Conservation (phyloP, 1,139 yeast species). For the Candida tetrigidarum region DNA sequence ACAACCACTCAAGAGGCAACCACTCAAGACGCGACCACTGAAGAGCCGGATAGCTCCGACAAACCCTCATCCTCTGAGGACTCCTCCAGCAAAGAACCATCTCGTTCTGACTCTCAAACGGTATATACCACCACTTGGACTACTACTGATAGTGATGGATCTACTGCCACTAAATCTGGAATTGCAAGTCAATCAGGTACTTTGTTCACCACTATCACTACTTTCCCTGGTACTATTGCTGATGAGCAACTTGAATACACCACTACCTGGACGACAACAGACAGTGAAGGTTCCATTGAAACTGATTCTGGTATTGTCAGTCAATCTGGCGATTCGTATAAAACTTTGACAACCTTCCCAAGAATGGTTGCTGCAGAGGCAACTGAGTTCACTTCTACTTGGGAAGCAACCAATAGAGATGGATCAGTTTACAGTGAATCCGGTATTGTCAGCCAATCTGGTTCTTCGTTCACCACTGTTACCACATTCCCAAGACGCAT, state of each 20-base stretch:
- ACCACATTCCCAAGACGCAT: too few species aligned
- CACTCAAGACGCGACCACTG: too few species aligned
- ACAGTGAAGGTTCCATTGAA: conserved; percentile 19
- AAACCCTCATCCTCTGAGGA: neutral
- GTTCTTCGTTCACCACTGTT: too few species aligned
- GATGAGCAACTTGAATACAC: conserved; percentile 12
- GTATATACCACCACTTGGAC: neutral
- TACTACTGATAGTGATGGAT: neutral
- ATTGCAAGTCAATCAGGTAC: conserved; percentile 8
- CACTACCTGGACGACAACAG: conserved; percentile 13
- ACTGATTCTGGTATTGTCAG: conserved; percentile 14
- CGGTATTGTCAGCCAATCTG: too few species aligned
- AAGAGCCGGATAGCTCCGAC: neutral
- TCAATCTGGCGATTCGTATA: conserved; percentile 1
- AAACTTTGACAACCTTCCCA: conserved; percentile 11
- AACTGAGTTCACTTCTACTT: too few species aligned
- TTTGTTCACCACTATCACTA: conserved; percentile 6
- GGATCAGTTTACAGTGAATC: too few species aligned
- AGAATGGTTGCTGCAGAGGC: too few species aligned
- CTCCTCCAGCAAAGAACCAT: too few species aligned
- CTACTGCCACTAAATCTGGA: neutral
- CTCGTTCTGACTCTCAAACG: too few species aligned
- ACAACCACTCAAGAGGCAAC: too few species aligned
- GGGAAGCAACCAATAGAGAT: too few species aligned
- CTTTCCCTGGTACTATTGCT: conserved; percentile 4